Base-by-base conservation (phyloP, 352 stramenopile genomes). In the Nothophytophthora sp. region DNA sequence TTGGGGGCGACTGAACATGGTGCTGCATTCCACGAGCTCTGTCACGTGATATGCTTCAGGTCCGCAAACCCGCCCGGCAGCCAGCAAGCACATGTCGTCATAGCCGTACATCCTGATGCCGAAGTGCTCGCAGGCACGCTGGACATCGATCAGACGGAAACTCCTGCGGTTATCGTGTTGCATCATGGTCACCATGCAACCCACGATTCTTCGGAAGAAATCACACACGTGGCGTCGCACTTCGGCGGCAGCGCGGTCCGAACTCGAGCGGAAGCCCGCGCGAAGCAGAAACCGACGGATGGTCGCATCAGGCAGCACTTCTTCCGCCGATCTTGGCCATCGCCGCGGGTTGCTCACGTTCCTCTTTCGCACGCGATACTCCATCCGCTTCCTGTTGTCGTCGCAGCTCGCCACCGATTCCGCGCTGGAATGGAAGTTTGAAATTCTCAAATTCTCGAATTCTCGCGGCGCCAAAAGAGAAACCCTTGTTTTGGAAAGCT, bases 91-190 rank as follows among this genome's bases (percentile, higher is more conserved):
- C 60, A 88, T 69, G 40, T 92, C 81, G 53, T 92, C 80, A 57
- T 89, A 92, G 37, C 84, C 84, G 34, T 95, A 95, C 46, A 95
- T 49, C 5, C 64, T 63, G 40, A 92, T 88, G 11, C 79, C 80
- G 33, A 84, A 78, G 41, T 84, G 58, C 22, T 70, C 63, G 27
- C 76, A 92, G 7, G 80, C 74, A 9, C 60, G 69, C 54, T 92
- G 60, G 27, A 92, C 81, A 28, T 95, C 75, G n/a, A 76, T 55
- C 15, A 92, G 58, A 11, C 60, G 62, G 35, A 92, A 73, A 40
- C 42, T 73, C 19, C 63, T 45, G 28, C 80, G 63, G 0, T 54
- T 40, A 45, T 81, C 63, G 41, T 81, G 67, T 16, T 76, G 56
- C 64, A 79, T 74, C 38, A 81, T 67, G 25, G 68, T 52, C 16